Conservation (phyloP, 2,329 filamentous ascomycete genomes). For the Colletotrichum plurivorum region DNA sequence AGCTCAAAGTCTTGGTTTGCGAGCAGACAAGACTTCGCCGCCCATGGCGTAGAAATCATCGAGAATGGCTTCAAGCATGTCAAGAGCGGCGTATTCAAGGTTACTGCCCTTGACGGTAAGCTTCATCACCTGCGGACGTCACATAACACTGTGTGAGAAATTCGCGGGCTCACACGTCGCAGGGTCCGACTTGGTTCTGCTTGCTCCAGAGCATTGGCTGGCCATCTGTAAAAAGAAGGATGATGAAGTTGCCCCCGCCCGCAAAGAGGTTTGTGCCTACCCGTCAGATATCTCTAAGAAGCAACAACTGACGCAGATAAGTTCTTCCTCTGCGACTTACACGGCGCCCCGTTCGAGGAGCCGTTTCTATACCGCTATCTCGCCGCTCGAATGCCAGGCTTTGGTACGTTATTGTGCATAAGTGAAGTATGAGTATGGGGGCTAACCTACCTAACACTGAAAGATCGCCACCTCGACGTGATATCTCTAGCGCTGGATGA, state of each 20-base stretch:
- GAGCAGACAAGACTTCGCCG: slow-evolving; percentile 25
- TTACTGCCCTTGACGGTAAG: slow-evolving; percentile 30
- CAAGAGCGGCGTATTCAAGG: slow-evolving; percentile 28
- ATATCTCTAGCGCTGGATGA: slow-evolving; percentile 31
- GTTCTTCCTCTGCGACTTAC: slow-evolving; percentile 33
- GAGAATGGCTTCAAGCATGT: slow-evolving; percentile 27
- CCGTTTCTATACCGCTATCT: slow-evolving; percentile 29
- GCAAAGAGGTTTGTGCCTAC: slow-evolving; percentile 17
- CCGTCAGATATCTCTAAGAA: accelerated
- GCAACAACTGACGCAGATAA: background rate
- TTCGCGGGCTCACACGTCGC: background rate
- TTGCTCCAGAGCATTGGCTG: slow-evolving; percentile 29
- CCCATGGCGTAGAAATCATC: slow-evolving; percentile 35
- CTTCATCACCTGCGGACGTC: too few relatives aligned
- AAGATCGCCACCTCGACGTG: slow-evolving; percentile 29
- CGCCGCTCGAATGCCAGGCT: slow-evolving; percentile 29
- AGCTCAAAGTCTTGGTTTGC: slow-evolving; percentile 34
- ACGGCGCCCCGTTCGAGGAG: slow-evolving; percentile 34
- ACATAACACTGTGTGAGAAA: background rate
- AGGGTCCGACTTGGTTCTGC: slow-evolving; percentile 32
- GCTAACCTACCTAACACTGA: background rate
- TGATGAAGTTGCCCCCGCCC: slow-evolving; percentile 30
- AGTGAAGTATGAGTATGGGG: background rate
- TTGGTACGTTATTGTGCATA: background rate
- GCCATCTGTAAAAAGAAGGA: slow-evolving; percentile 36